A percentile compares a stretch with the other conserved stretches of the same genome.
phyloP scores from a whole-genome alignment of 192 early-diverging fungal species.

The Coemansia sp. region DNA sequence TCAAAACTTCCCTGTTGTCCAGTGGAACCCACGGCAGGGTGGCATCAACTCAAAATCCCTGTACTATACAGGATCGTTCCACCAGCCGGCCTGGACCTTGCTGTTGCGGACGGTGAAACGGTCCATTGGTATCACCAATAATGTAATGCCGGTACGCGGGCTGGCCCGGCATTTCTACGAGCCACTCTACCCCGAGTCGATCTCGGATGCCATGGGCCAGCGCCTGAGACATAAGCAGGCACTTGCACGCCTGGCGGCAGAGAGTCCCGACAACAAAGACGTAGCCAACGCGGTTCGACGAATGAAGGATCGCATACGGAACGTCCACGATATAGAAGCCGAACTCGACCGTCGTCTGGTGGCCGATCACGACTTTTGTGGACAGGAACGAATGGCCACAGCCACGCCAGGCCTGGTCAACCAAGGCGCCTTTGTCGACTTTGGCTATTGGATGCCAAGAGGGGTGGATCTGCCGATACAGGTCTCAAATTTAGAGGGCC shows the following conservation, averaged over 20 bases:
- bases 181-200: conserved; percentile 7
- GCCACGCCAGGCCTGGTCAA: conserved; percentile 1
- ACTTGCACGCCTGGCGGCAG: neutral
- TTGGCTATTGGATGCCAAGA: conserved; percentile 23
- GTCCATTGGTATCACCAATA: conserved; percentile 18
- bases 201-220: neutral
- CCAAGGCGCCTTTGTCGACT: conserved; percentile 6
- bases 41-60: conserved; percentile 24
- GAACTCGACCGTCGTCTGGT: conserved; percentile 20
- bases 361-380: conserved; percentile 12
- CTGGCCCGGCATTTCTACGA: conserved; percentile 3
- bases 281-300: neutral
- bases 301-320: conserved; percentile 4
- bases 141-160: neutral
- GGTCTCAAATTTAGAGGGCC: neutral
- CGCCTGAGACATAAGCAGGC: conserved; percentile 7
- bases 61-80: conserved; percentile 32
- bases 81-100: conserved; percentile 28
- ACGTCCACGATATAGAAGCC: conserved; percentile 11
- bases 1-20: conserved; percentile 35
- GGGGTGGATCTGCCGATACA: neutral
- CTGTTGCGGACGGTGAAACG: conserved; percentile 19
- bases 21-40: conserved; percentile 40
- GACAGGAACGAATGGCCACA: neutral
- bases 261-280: neutral